Conservation (phyloP, 768 basidiomycete genomes). For the Xanthoconium purpureum region DNA sequence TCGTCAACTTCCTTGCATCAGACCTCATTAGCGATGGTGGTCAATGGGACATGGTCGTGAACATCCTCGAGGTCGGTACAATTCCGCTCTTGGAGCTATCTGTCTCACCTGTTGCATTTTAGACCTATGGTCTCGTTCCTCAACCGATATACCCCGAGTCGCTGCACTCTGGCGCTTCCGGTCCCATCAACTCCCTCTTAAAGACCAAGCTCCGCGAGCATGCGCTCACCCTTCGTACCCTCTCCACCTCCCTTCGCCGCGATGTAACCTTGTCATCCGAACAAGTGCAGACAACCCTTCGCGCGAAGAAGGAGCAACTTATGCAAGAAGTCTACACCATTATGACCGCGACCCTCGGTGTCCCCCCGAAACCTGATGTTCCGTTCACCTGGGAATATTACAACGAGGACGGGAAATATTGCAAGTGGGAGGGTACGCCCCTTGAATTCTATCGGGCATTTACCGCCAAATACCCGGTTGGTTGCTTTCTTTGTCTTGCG, state of each 20-base stretch:
- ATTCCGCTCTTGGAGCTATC: background rate
- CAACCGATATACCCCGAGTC: conserved; percentile 83
- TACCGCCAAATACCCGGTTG: conserved; percentile 52
- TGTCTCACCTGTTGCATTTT: conserved; percentile 30
- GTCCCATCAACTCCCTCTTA: conserved; percentile 71
- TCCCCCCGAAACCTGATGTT: conserved; percentile 71
- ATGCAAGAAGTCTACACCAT: conserved; percentile 82
- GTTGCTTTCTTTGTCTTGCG: conserved; percentile 18
- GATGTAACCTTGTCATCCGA: conserved; percentile 43
- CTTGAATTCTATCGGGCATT: conserved; percentile 74
- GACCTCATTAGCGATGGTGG: conserved; percentile 90
- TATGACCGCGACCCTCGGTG: conserved; percentile 82
- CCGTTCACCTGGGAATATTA: conserved; percentile 88
- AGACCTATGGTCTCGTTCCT: conserved; percentile 86
- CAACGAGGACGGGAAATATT: conserved; percentile 71
- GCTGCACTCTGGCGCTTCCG: conserved; percentile 71
- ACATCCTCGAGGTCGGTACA: conserved; percentile 53
- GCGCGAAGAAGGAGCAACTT: conserved; percentile 81
- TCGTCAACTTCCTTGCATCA: conserved; percentile 70
- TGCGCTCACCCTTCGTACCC: conserved; percentile 72
- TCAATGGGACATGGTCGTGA: conserved; percentile 91
- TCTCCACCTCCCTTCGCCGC: conserved; percentile 52
- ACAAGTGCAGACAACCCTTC: conserved; percentile 51
- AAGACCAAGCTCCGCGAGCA: conserved; percentile 92
- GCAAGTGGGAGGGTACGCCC: conserved; percentile 78